Base-by-base conservation (phyloP, 257 asterid species). In the Striga asiatica region DNA sequence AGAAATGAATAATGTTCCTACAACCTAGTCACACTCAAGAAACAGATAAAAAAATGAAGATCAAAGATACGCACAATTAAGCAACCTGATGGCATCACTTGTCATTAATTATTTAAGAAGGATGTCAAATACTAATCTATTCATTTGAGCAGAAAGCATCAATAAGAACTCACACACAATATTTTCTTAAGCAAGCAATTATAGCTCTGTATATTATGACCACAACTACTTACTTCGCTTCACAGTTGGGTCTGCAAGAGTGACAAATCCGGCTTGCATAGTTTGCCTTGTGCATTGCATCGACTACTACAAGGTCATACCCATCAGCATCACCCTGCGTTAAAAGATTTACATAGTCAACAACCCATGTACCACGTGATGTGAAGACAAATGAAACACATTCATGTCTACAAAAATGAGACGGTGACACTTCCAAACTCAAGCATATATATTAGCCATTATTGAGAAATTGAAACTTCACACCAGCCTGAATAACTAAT, bases 271-370 rank as follows among this genome's bases (percentile, higher is more conserved):
- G 85, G 70, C 99, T 92, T 19, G 99, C 99, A 66, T 88, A 92
- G 71, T 92, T 92, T 22, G 99, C 97, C 74, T 92, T 92, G 85
- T 92, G 99, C 99, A 92, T 92, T 68, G 99, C 99, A 76, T 92
- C 99, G 61, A 92, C 94, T 55, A 92, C 99, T 55, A 92, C 84
- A 58, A 92, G 74, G 74, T 92, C 99, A 75, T 88, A 92, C 42
- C 99, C 99, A 78, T 88, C 99, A 60, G 95, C 97, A 79, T 92
- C 99, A 68, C 99, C 99, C 99, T 92, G 85, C 66, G 75, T 46
- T 27, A 19, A 53, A 43, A 64, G 46, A 62, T 46, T 47, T n/a
- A 29, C 47, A 64, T 68, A 35, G 61, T 18, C 13, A 8, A 46
- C 12, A 65, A 37, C 9, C 55, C 21, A 56, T 41, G 57, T 34